Evolutionary conservation across 768 basidiomycete species (phyloP).

Genomic region (Hypsizygus marmoreus): DNA sequence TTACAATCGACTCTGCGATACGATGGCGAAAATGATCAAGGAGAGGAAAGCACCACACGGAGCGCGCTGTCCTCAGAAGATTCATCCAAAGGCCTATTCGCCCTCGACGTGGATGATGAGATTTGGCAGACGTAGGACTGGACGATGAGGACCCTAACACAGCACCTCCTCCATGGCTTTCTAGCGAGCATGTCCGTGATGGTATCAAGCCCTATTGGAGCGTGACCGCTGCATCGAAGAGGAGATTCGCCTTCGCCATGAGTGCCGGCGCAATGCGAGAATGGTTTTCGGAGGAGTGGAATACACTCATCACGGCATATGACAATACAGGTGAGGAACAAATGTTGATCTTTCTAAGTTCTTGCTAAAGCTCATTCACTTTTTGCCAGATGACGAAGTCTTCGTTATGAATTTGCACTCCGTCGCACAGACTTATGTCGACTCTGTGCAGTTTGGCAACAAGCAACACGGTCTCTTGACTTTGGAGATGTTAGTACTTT

Average conservation of each 20-base stretch:
- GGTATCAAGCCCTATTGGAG: slow-evolving; percentile 1
- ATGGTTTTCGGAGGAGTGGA: slow-evolving; percentile 3
- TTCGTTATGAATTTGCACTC: too few species aligned
- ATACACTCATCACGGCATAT: too few species aligned
- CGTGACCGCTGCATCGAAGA: slow-evolving; percentile 2
- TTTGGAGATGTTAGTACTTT: too few species aligned
- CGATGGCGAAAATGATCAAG: slow-evolving; percentile 17
- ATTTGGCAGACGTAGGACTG: slow-evolving; percentile 33
- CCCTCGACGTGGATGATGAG: slow-evolving; percentile 28
- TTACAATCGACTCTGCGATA: slow-evolving; percentile 22
- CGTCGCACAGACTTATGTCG: too few species aligned
- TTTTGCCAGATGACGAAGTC: too few species aligned
- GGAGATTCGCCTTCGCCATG: neutral
- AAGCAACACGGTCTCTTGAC: too few species aligned
- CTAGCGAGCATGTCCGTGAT: neutral
- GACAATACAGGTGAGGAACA: too few species aligned
- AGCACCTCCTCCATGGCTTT: neutral
- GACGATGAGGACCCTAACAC: slow-evolving; percentile 17
- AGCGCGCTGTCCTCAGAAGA: slow-evolving; percentile 16
- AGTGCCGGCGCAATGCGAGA: neutral
- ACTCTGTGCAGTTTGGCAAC: too few species aligned
- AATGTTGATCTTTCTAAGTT: too few species aligned
- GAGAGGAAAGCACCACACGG: slow-evolving; percentile 17
- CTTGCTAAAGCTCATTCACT: too few species aligned
- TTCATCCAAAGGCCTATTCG: slow-evolving; percentile 21